Conservation (phyloP, 2,329 filamentous ascomycete species). For the Calonectria ilicicola region DNA sequence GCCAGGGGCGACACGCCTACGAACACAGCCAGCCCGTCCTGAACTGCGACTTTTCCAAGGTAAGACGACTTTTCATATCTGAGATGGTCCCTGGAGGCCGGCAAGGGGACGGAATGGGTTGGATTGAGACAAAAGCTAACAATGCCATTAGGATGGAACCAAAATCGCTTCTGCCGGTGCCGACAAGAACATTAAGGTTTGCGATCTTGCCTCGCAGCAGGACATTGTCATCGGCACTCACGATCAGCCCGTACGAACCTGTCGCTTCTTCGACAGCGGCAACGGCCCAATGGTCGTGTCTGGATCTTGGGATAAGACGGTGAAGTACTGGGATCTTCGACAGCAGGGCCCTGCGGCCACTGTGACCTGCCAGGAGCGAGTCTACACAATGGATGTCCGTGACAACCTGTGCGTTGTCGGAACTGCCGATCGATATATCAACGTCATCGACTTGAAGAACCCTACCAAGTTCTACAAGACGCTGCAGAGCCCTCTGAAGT, state of each 20-base stretch:
- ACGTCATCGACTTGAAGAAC: slow-evolving; percentile 90
- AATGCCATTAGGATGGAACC: slow-evolving; percentile 78
- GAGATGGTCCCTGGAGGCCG: not conserved
- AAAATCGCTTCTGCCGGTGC: slow-evolving; percentile 90
- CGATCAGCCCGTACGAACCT: slow-evolving; percentile 83
- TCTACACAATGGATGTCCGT: slow-evolving; percentile 93
- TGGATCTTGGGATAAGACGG: slow-evolving; percentile 90
- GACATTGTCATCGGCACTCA: slow-evolving; percentile 84
- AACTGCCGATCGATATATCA: slow-evolving; percentile 95
- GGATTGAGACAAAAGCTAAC: slow-evolving; percentile 12
- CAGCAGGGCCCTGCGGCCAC: slow-evolving; percentile 73
- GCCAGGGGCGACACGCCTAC: slow-evolving; percentile 86
- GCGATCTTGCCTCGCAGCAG: slow-evolving; percentile 80
- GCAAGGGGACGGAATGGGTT: not conserved
- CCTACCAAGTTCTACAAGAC: slow-evolving; percentile 96
- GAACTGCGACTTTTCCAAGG: slow-evolving; percentile 88
- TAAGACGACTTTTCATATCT: slow-evolving; percentile 52
- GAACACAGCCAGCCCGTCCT: slow-evolving; percentile 89
- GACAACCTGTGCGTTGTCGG: slow-evolving; percentile 91
- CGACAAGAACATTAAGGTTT: slow-evolving; percentile 90
- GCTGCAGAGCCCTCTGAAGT: slow-evolving; percentile 94
- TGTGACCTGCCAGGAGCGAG: slow-evolving; percentile 78
- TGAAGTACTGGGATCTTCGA: slow-evolving; percentile 90
- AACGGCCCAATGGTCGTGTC: slow-evolving; percentile 87
- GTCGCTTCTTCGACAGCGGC: slow-evolving; percentile 80